These are phyloP conservation scores for Aspergillus tamarii DNA, from an alignment of 2,329 filamentous ascomycete species.

Conservation along the genomic window DNA sequence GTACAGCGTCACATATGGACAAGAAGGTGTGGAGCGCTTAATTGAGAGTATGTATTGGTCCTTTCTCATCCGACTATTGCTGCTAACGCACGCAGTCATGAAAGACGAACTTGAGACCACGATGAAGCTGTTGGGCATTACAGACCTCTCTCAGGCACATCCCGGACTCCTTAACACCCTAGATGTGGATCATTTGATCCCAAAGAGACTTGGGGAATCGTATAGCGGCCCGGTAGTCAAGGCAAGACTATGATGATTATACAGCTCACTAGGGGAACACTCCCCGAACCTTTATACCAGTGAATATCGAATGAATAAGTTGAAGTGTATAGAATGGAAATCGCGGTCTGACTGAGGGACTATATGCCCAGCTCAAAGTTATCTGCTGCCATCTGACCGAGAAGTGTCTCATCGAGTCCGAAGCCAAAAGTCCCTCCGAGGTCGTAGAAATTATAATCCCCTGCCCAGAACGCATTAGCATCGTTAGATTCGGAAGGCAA, in stretches of 20 bases:
- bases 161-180: conserved; percentile 11
- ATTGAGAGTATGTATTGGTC: not conserved
- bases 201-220: conserved; percentile 1
- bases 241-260: conserved; percentile 3
- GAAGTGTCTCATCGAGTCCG: conserved; percentile 5
- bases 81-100: conserved; percentile 9
- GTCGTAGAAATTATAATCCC: conserved; percentile 5
- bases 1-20: conserved; percentile 27
- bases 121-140: conserved; percentile 15
- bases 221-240: not conserved
- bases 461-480: not conserved
- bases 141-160: conserved; percentile 11
- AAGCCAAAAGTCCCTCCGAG: conserved; percentile 9
- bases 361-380: conserved; percentile 3
- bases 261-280: no score
- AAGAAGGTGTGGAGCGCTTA: conserved; percentile 18
- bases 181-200: conserved; percentile 14
- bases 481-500: not conserved
- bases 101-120: conserved; percentile 13
- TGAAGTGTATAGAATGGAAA: not conserved
- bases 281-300: not conserved
- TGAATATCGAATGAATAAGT: not conserved
- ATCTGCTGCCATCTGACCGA: conserved; percentile 9
- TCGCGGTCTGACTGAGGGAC: not conserved
- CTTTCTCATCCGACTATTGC: no score